Conservation (phyloP, 2,329 filamentous ascomycete species). For the Xenosphaeropsis pyriputrescens region DNA sequence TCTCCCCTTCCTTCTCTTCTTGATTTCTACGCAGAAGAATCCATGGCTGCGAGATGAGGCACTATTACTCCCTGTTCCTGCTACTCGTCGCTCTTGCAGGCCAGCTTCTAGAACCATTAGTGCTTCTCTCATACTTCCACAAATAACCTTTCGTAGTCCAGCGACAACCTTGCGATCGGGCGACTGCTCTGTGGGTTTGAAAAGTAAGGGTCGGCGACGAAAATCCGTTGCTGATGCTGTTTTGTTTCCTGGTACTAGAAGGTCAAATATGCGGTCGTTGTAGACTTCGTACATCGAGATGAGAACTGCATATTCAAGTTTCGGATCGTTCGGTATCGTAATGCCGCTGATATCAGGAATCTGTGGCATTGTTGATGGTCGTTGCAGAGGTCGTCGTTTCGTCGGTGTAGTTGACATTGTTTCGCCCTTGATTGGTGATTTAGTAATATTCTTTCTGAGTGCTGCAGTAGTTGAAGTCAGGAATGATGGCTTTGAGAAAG, state of each 20-base stretch:
- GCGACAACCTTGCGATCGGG: conserved; percentile 91
- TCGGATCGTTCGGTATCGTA: conserved; percentile 47
- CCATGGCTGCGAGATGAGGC: conserved; percentile 86
- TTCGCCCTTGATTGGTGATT: conserved; percentile 33
- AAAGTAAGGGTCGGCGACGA: conserved; percentile 68
- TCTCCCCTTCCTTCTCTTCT: conserved; percentile 49
- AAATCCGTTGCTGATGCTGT: conserved; percentile 51
- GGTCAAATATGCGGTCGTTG: conserved; percentile 94
- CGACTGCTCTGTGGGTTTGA: conserved; percentile 81
- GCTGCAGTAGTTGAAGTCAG: conserved; percentile 15
- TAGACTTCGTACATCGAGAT: conserved; percentile 99
- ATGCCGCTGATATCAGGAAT: conserved; percentile 62
- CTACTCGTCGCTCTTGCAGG: conserved; percentile 71
- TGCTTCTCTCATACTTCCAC: conserved; percentile 68
- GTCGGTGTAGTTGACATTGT: conserved; percentile 33
- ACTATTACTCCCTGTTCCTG: conserved; percentile 86
- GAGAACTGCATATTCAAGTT: conserved; percentile 72
- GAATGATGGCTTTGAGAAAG: conserved; percentile 10
- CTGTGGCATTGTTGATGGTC: conserved; percentile 57
- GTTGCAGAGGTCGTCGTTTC: conserved; percentile 43
- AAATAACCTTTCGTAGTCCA: conserved; percentile 80
- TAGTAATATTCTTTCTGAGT: conserved; percentile 18
- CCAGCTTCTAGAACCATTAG: conserved; percentile 83
- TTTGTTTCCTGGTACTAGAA: conserved; percentile 53
- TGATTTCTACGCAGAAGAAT: conserved; percentile 91